phyloP scores from a whole-genome alignment of 2,329 filamentous ascomycete genomes.

The Keithomyces neogunnii region DNA sequence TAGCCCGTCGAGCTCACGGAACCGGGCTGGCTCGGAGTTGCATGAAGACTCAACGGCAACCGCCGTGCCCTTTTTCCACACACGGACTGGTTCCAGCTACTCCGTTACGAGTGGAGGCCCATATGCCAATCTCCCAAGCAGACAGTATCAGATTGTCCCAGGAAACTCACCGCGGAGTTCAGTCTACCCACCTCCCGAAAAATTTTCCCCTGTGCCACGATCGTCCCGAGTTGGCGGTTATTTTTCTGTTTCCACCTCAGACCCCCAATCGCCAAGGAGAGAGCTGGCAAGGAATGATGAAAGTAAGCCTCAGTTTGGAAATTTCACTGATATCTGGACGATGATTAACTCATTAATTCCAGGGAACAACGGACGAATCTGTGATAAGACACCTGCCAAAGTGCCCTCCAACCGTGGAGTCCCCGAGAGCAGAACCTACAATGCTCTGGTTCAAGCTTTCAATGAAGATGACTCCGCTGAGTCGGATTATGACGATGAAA shows the following conservation, averaged over 20 bases:
- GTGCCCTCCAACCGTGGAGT: slow-evolving; percentile 15
- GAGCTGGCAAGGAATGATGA: slow-evolving; percentile 13
- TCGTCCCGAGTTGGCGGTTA: slow-evolving; percentile 36
- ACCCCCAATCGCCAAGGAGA: slow-evolving; percentile 21
- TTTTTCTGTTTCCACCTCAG: slow-evolving; percentile 38
- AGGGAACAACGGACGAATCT: slow-evolving; percentile 45
- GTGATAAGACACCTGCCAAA: not conserved
- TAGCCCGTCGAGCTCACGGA: slow-evolving; percentile 27
- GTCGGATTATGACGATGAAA: slow-evolving; percentile 30
- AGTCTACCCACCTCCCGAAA: slow-evolving; percentile 34
- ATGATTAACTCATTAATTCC: slow-evolving; percentile 45
- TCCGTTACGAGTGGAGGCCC: slow-evolving; percentile 47
- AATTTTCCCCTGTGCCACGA: slow-evolving; percentile 35
- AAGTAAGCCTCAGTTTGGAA: slow-evolving; percentile 29
- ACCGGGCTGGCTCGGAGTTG: slow-evolving; percentile 32
- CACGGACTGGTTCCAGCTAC: slow-evolving; percentile 54
- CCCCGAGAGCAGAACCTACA: slow-evolving; percentile 34
- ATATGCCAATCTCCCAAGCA: slow-evolving; percentile 43
- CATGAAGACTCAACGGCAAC: slow-evolving; percentile 39
- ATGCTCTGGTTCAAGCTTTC: slow-evolving; percentile 37
- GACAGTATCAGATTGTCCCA: slow-evolving; percentile 44
- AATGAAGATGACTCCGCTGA: slow-evolving; percentile 32
- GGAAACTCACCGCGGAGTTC: slow-evolving; percentile 35
- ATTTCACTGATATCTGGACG: slow-evolving; percentile 48
- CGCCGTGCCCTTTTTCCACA: slow-evolving; percentile 73